A percentile compares a stretch with the other conserved stretches of the same genome.
These are phyloP conservation scores for Cryptosporidium meleagridis DNA, from an alignment of 169 alveolate species.

Conservation along the genomic window DNA sequence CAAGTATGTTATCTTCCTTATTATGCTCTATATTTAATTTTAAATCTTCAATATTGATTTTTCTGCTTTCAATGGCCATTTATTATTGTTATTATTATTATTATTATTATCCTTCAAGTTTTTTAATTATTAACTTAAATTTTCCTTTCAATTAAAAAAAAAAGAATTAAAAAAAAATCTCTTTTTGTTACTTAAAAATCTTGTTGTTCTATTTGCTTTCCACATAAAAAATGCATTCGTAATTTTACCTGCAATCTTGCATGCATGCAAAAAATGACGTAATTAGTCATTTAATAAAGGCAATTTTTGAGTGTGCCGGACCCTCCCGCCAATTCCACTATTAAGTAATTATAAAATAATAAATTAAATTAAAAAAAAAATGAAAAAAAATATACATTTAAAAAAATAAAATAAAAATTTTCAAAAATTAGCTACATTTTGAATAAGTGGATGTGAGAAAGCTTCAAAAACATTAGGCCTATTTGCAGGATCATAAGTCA, in stretches of 20 bases:
- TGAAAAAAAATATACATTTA: not conserved
- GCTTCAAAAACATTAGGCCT: conserved; percentile 79
- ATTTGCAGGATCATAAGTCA: conserved; percentile 76
- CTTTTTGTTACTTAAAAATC: not conserved
- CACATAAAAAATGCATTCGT: not conserved
- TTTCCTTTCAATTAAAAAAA: not conserved
- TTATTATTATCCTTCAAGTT: not conserved
- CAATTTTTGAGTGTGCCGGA: conserved; percentile 1
- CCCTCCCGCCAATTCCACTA: conserved; percentile 11
- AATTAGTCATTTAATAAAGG: not conserved
- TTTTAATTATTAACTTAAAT: not conserved
- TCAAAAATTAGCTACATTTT: not conserved
- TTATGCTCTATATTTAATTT: not conserved
- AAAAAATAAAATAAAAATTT: not conserved
- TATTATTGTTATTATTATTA: not conserved
- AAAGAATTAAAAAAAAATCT: not conserved
- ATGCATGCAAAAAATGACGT: conserved; percentile 16
- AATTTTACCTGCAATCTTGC: not conserved
- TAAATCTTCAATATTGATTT: not conserved
- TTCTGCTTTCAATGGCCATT: not conserved
- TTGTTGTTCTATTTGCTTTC: not conserved
- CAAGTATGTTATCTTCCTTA: not conserved
- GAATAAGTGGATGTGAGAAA: conserved; percentile 77
- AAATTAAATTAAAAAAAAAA: not conserved
- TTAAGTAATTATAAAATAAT: not conserved